Percentiles rank a stretch among this genome's conserved stretches.
These are phyloP conservation scores for Chrysanthemum lavandulifolium DNA, from an alignment of 129 eudicot genomes.

Conservation along the genomic window DNA sequence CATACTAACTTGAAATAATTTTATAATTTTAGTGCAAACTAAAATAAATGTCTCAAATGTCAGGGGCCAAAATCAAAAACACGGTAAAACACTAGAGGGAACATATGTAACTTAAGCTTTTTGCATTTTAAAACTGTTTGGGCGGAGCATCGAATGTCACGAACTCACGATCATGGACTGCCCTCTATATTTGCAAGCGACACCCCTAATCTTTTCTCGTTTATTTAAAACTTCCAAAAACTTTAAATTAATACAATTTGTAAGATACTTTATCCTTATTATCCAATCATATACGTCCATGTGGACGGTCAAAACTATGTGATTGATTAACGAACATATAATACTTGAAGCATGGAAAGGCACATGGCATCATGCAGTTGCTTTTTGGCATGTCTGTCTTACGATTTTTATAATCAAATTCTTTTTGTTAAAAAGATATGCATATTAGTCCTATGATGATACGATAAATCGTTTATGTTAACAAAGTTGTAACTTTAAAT, in stretches of 20 bases:
- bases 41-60: too few relatives aligned
- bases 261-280: not conserved
- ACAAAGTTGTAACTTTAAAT: too few relatives aligned
- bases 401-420: not conserved
- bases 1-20: too few relatives aligned
- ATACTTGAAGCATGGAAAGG: slow-evolving; percentile 21
- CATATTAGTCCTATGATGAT: too few relatives aligned
- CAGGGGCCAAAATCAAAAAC: not conserved
- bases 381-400: slow-evolving; percentile 37
- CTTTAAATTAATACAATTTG: not conserved
- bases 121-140: slow-evolving; percentile 11
- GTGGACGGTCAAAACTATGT: slow-evolving; percentile 28
- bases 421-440: not conserved
- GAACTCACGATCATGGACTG: slow-evolving; percentile 20
- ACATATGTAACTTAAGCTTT: not conserved
- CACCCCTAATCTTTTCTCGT: slow-evolving; percentile 24
- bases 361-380: slow-evolving; percentile 48
- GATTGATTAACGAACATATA: slow-evolving; percentile 13
- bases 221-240: not conserved
- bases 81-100: not conserved
- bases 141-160: slow-evolving; percentile 32
- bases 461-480: too few relatives aligned
- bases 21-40: too few relatives aligned
- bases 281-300: slow-evolving; percentile 18
- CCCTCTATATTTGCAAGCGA: slow-evolving; percentile 22